Percentiles rank a stretch among this genome's conserved stretches.
Conservation (phyloP, 163 green algal genomes). For the Chlamydomonas reinhardtii region DNA sequence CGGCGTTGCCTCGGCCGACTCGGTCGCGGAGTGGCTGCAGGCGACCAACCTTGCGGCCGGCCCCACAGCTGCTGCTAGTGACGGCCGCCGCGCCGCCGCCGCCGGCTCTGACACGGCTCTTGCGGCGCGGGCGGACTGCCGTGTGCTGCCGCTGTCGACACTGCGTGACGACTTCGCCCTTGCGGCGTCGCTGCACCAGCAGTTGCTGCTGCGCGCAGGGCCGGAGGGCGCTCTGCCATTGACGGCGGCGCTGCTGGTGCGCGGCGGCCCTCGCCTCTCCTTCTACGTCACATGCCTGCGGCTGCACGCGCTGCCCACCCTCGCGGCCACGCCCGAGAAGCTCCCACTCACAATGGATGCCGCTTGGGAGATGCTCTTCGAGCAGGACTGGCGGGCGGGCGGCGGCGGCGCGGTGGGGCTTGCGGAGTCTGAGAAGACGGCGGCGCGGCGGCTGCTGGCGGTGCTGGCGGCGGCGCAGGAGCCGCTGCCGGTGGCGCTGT, state of each 20-base stretch:
- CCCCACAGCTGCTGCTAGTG: no score
- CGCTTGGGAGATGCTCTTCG: background rate
- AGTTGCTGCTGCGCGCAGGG: background rate
- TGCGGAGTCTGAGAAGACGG: background rate
- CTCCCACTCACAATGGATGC: background rate
- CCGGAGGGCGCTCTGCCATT: background rate
- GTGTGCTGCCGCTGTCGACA: background rate
- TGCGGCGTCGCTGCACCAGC: background rate
- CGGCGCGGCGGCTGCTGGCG: background rate
- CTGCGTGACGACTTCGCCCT: background rate
- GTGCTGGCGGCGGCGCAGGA: slow-evolving; percentile 45
- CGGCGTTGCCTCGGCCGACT: background rate
- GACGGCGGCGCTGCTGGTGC: background rate
- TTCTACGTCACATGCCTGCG: background rate
- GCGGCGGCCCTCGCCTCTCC: background rate
- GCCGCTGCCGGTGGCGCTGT: slow-evolving; percentile 9
- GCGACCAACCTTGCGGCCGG: background rate
- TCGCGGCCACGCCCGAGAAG: background rate
- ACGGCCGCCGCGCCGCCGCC: background rate
- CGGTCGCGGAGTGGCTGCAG: background rate
- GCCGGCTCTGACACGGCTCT: background rate
- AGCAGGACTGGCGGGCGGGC: background rate
- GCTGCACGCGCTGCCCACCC: background rate
- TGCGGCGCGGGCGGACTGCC: background rate
- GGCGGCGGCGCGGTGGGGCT: background rate